Evolutionary conservation across 2,329 filamentous ascomycete species (phyloP).

Genomic region (Septoria linicola): DNA sequence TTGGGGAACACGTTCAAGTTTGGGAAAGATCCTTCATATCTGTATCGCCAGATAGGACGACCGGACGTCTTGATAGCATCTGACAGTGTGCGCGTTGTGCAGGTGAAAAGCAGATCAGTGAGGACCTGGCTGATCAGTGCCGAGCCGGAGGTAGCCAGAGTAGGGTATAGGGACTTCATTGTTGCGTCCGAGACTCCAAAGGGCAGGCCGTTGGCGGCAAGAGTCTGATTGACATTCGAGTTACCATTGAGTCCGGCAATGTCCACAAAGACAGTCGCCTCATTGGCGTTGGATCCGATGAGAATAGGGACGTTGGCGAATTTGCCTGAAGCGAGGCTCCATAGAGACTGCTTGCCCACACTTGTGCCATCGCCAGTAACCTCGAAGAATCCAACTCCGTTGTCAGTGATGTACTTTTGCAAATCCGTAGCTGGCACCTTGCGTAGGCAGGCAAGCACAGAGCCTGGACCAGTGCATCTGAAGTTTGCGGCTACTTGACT

Average conservation of each 20-base stretch:
- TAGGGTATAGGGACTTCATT: neutral
- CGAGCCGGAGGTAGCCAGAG: neutral
- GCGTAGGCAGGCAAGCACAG: conserved; percentile 18
- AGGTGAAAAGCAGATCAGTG: conserved; percentile 30
- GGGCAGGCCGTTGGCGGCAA: conserved; percentile 19
- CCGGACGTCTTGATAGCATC: conserved; percentile 19
- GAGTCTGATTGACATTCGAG: conserved; percentile 19
- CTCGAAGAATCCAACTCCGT: conserved; percentile 28
- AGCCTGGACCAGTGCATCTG: conserved; percentile 9
- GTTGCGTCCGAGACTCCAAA: conserved; percentile 1
- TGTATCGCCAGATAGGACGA: conserved; percentile 32
- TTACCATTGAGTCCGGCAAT: conserved; percentile 24
- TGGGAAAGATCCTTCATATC: conserved; percentile 34
- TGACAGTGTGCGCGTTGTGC: conserved; percentile 24
- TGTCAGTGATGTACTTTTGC: conserved; percentile 14
- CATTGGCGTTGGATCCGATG: conserved; percentile 32
- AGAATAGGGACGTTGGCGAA: conserved; percentile 29
- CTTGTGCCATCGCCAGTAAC: conserved; percentile 19
- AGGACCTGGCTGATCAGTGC: conserved; percentile 8
- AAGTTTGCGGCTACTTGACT: conserved; percentile 20
- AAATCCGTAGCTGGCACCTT: conserved; percentile 16
- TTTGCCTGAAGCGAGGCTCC: conserved; percentile 14
- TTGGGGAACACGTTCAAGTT: conserved; percentile 28
- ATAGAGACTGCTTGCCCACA: conserved; percentile 17
- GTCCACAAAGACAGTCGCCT: conserved; percentile 29